Conservation (phyloP, 2,329 filamentous ascomycete genomes). For the Leptographium radiaticola region DNA sequence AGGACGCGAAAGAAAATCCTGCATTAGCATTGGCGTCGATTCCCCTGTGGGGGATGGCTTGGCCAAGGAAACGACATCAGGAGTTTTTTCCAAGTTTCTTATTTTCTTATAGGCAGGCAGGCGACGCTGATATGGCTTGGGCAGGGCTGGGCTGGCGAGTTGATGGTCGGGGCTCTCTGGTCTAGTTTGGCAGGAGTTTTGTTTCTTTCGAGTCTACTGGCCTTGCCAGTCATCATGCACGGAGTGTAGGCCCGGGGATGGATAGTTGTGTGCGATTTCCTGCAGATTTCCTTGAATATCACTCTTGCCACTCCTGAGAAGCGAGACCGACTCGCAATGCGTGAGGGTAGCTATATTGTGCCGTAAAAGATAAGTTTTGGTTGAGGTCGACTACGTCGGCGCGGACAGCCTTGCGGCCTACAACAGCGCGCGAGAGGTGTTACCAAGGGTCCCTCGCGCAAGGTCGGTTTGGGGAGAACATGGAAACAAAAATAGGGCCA, state of each 20-base stretch:
- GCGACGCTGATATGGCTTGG: not conserved
- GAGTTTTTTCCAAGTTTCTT: conserved; percentile 1
- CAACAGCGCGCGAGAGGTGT: conserved; percentile 31
- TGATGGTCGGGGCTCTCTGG: not conserved
- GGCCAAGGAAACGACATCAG: conserved; percentile 5
- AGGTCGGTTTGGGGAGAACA: too few relatives aligned
- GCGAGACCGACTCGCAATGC: too few relatives aligned
- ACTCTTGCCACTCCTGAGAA: too few relatives aligned
- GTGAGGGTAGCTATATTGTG: too few relatives aligned
- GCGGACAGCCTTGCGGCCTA: conserved; percentile 33
- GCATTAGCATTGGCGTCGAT: conserved; percentile 9
- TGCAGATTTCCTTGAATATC: too few relatives aligned
- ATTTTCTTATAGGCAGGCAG: not conserved
- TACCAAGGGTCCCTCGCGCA: too few relatives aligned
- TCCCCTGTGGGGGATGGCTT: conserved; percentile 4
- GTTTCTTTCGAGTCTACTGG: not conserved
- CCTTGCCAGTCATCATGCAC: not conserved
- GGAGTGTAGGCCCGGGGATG: not conserved
- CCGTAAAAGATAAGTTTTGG: conserved; percentile 17
- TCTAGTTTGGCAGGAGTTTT: conserved; percentile 2
- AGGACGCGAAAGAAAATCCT: conserved; percentile 4
- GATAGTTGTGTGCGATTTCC: not conserved
- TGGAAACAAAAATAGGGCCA: too few relatives aligned
- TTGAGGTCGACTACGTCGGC: conserved; percentile 42
- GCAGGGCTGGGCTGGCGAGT: not conserved